Conservation (phyloP, 768 basidiomycete species). For the Goffeauzyma gilvescens region DNA sequence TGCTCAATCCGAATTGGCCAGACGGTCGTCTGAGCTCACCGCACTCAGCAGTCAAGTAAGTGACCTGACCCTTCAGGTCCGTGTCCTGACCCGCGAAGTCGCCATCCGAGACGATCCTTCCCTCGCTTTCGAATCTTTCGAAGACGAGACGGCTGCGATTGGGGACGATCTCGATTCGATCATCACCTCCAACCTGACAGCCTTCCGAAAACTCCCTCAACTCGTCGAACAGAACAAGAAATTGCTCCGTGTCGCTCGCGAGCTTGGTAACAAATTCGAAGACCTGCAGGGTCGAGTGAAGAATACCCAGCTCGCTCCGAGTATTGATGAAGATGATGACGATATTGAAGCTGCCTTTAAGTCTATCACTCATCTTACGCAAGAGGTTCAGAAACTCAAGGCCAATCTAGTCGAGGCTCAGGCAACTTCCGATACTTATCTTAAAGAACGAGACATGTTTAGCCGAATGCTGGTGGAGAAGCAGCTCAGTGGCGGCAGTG, state of each 20-base stretch:
- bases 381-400: slow-evolving; percentile 44
- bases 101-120: slow-evolving; percentile 66
- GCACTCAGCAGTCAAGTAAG: slow-evolving; percentile 56
- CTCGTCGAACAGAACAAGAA: slow-evolving; percentile 88
- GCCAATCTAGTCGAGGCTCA: slow-evolving; percentile 53
- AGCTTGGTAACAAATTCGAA: slow-evolving; percentile 70
- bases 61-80: slow-evolving; percentile 70
- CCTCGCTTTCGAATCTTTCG: slow-evolving; percentile 46
- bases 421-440: slow-evolving; percentile 58
- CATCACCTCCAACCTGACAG: slow-evolving; percentile 72
- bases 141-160: slow-evolving; percentile 34
- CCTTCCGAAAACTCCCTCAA: slow-evolving; percentile 57
- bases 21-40: too few relatives aligned
- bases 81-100: slow-evolving; percentile 56
- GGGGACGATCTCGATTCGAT: slow-evolving; percentile 36
- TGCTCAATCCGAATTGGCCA: too few relatives aligned
- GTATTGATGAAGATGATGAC: slow-evolving; percentile 14
- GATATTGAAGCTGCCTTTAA: slow-evolving; percentile 56
- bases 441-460: slow-evolving; percentile 70
- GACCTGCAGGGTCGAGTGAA: too few relatives aligned
- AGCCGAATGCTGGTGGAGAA: slow-evolving; percentile 45
- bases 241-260: slow-evolving; percentile 60
- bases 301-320: slow-evolving; percentile 35
- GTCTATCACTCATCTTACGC: slow-evolving; percentile 57
- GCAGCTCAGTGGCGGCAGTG: slow-evolving; percentile 1